Conservation (phyloP, 2,329 filamentous ascomycete species). For the Sodiomyces alkalinus region DNA sequence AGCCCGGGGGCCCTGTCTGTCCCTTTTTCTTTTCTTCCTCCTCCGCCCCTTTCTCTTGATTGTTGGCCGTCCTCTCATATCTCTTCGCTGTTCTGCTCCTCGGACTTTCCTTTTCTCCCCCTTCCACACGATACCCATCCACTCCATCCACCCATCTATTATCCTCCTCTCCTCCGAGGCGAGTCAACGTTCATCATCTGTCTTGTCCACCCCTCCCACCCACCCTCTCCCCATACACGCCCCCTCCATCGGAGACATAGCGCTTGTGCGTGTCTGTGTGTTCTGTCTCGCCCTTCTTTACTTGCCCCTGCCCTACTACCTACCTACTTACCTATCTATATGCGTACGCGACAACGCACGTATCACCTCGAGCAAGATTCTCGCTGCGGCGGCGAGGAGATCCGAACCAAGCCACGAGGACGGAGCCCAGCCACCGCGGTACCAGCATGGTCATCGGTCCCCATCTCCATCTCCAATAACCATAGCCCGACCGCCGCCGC, state of each 20-base stretch:
- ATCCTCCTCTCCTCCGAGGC: neutral
- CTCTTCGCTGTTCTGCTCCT: conserved; percentile 1
- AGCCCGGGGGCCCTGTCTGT: conserved; percentile 2
- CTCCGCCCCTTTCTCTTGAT: conserved; percentile 3
- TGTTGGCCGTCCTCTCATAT: conserved; percentile 2
- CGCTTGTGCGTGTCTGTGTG: too few relatives aligned
- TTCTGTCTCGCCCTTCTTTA: conserved; percentile 3
- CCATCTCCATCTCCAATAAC: conserved; percentile 2
- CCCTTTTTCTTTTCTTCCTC: conserved; percentile 4
- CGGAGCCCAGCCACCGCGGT: neutral
- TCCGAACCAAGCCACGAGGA: conserved; percentile 2
- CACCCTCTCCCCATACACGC: too few relatives aligned
- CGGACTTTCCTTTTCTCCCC: conserved; percentile 4
- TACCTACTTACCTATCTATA: too few relatives aligned
- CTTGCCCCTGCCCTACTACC: conserved; percentile 4
- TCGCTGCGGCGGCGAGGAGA: conserved; percentile 3
- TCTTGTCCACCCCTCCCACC: too few relatives aligned
- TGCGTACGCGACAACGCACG: too few relatives aligned
- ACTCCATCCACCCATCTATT: neutral
- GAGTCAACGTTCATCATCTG: too few relatives aligned
- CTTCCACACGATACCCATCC: conserved; percentile 4
- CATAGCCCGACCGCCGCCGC: conserved; percentile 1
- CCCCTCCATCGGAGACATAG: too few relatives aligned
- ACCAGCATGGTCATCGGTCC: neutral
- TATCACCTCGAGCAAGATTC: neutral